phyloP scores from a whole-genome alignment of 2,329 filamentous ascomycete genomes.

The Cladosporium cucumerinum region DNA sequence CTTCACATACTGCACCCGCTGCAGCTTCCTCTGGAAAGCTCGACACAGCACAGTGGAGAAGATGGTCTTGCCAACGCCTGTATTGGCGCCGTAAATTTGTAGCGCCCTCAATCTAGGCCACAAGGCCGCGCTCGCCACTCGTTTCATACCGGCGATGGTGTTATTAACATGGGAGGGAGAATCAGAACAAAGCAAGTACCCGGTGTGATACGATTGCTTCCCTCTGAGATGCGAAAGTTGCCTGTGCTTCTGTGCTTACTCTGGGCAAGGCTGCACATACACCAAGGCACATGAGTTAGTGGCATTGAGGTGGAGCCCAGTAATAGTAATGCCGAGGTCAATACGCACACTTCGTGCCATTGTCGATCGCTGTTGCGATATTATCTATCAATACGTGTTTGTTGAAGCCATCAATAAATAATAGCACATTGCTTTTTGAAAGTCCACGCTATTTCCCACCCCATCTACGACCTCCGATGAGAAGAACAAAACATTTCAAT shows the following conservation, averaged over 20 bases:
- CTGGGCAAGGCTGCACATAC: not conserved
- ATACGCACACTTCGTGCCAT: not conserved
- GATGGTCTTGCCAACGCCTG: slow-evolving; percentile 80
- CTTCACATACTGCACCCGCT: slow-evolving; percentile 66
- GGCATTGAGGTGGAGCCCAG: not conserved
- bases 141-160: slow-evolving; percentile 36
- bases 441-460: not conserved
- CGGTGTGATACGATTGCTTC: not conserved
- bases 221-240: not conserved
- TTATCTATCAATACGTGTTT: not conserved
- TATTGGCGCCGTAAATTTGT: slow-evolving; percentile 81
- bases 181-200: not conserved
- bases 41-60: slow-evolving; percentile 70
- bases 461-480: not conserved
- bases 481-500: not conserved
- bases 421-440: not conserved
- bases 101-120: slow-evolving; percentile 67
- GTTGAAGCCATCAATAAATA: not conserved
- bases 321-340: not conserved
- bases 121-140: slow-evolving; percentile 55
- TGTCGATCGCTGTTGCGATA: not conserved
- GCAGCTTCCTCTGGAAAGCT: slow-evolving; percentile 51
- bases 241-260: not conserved
- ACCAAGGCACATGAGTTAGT: not conserved
- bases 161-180: not conserved